Base-by-base conservation (phyloP, 1,139 yeast species). In the Kurtzmaniella quercitrusa region DNA sequence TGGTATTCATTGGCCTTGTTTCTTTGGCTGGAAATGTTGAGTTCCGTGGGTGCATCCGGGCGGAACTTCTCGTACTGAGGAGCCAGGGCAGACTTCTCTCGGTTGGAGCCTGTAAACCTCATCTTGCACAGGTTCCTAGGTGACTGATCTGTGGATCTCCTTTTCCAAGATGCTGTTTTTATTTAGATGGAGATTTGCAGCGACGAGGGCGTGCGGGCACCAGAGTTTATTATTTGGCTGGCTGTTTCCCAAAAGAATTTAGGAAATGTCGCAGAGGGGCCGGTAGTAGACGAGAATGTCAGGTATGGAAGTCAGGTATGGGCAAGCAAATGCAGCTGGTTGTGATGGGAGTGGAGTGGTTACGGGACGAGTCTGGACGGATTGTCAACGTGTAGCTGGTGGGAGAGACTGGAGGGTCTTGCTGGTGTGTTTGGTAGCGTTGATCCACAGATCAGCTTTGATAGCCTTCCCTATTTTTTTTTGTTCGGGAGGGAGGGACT, bases 1-100 rank as follows among this genome's bases (percentile, higher is more conserved):
- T 44, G 44, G 27, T 44, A 44, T 33, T 44, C 46, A 23, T 27
- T 37, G 16, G 46, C 44, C 29, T 44, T 44, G 37, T 44, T 44
- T 19, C 46, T 34, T 29, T 17, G 16, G 23, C 37, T 44, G 27
- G 46, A 41, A 3, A 44, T 44, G 23, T 44, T 41, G 14, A 44
- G 17, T 38, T 44, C 46, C 12, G 46, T 37, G 3, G 46, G 46
- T 9, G 44, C 42, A 31, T 37, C 39, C 12, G 31, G 31, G 31
- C 14, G 31, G 34, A 37, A 41, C n/a, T 44, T 44, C 16, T 36
- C 38, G 10, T 19, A 36, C 5, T 36, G 14, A 14, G 17, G 15
- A 2, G 15, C 15, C 15, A 21, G 16, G 15, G 14, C 27, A 15
- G n/a, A 7, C 9, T 34, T 34, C 23, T 34, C 37, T 15, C 11